phyloP scores from a whole-genome alignment of 306 rosid genomes.

The Quercus engelmannii region DNA sequence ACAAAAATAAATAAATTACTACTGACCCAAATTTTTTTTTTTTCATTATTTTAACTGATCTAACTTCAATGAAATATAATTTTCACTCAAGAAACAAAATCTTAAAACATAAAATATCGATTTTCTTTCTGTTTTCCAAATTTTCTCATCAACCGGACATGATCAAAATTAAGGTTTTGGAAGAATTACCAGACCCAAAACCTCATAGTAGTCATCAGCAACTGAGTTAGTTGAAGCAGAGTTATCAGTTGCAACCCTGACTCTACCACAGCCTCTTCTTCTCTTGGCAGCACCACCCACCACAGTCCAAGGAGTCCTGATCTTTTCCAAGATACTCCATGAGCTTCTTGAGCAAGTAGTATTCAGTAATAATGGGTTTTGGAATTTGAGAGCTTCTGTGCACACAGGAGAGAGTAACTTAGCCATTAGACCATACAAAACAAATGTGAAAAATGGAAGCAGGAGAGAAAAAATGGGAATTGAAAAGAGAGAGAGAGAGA shows the following conservation, averaged over 20 bases:
- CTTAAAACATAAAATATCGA: background rate
- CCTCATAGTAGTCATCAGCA: conserved; percentile 88
- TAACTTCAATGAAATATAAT: background rate
- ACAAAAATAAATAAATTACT: no score
- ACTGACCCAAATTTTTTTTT: no score
- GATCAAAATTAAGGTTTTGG: background rate
- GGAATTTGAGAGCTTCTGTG: conserved; percentile 59
- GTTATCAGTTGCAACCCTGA: conserved; percentile 52
- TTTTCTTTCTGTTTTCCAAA: background rate
- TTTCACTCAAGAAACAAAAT: background rate
- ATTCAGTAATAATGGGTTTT: conserved; percentile 25
- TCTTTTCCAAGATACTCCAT: conserved; percentile 37
- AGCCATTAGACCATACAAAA: conserved; percentile 48
- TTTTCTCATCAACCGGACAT: background rate
- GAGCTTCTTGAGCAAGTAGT: conserved; percentile 40
- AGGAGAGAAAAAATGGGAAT: background rate
- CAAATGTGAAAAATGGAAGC: background rate
- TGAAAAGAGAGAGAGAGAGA: background rate
- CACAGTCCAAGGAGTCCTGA: conserved; percentile 26
- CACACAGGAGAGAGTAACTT: conserved; percentile 59
- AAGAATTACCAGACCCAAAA: conserved; percentile 79
- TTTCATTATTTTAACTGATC: background rate
- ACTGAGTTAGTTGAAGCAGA: conserved; percentile 39
- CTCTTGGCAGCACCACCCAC: conserved; percentile 35
- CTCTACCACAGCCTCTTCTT: conserved; percentile 45